These are phyloP conservation scores for Zalerion maritima DNA, from an alignment of 495 filamentous ascomycete species.

Conservation along the genomic window DNA sequence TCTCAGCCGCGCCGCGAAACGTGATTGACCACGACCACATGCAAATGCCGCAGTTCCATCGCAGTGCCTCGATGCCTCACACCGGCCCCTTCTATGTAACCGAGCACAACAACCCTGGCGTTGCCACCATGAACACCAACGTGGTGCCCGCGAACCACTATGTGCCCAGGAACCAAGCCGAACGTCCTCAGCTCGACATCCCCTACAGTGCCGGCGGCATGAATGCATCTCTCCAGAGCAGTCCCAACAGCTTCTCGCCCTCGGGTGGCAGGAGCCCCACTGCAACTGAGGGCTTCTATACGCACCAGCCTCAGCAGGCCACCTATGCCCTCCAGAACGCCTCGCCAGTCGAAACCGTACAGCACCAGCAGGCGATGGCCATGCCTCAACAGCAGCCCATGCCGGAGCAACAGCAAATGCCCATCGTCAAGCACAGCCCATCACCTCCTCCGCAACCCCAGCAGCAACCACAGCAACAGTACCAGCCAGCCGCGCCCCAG, in stretches of 20 bases:
- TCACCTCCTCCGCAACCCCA: too few relatives aligned
- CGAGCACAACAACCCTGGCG: constrained; percentile 35
- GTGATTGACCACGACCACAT: constrained; percentile 16
- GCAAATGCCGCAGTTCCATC: constrained; percentile 17
- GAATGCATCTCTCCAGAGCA: constrained; percentile 27
- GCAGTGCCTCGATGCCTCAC: constrained; percentile 26
- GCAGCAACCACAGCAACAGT: constrained; percentile 23
- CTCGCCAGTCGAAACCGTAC: constrained; percentile 19
- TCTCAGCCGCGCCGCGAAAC: too few relatives aligned
- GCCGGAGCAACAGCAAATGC: constrained; percentile 13
- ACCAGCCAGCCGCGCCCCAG: constrained; percentile 15
- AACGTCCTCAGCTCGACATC: constrained; percentile 27
- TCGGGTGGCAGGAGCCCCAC: constrained; percentile 27
- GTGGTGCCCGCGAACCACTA: constrained; percentile 26
- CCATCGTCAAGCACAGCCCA: too few relatives aligned
- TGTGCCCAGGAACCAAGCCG: constrained; percentile 26
- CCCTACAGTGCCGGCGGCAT: constrained; percentile 23
- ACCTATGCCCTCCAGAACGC: constrained; percentile 24
- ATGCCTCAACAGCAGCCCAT: constrained; percentile 14
- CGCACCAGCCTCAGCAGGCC: constrained; percentile 26
- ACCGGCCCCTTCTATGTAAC: constrained; percentile 33
- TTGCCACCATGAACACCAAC: constrained; percentile 39
- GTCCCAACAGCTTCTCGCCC: constrained; percentile 37
- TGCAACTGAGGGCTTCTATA: constrained; percentile 31
- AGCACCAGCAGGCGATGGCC: constrained; percentile 12